phyloP scores from a whole-genome alignment of 129 eudicot species.

The Flaveria trinervia region DNA sequence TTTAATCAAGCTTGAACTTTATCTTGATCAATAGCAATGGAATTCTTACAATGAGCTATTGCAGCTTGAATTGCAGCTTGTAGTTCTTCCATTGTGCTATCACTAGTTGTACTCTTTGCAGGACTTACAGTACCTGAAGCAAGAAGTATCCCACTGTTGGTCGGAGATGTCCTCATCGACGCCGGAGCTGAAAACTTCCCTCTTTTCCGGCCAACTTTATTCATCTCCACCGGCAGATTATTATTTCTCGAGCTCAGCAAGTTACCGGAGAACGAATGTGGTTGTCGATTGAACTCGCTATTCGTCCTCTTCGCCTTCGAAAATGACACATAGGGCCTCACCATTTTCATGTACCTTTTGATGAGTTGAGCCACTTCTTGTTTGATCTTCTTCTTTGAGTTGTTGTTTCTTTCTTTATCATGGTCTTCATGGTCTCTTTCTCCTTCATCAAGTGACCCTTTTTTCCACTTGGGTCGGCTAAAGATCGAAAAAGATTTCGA shows the following conservation, averaged over 20 bases:
- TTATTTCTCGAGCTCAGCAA: conserved; percentile 39
- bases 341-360: conserved; percentile 76
- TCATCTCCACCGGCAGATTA: conserved; percentile 31
- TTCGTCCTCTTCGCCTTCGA: conserved; percentile 38
- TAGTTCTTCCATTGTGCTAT: conserved; percentile 89
- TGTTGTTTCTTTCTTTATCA: conserved; percentile 23
- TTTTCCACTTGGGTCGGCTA: conserved; percentile 53
- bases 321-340: conserved; percentile 59
- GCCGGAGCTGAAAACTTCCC: conserved; percentile 84
- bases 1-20: conserved; percentile 36
- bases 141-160: conserved; percentile 69
- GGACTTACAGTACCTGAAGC: conserved; percentile 42
- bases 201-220: conserved; percentile 53
- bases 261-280: conserved; percentile 63
- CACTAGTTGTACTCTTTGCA: conserved; percentile 48
- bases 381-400: conserved; percentile 53
- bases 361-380: conserved; percentile 58
- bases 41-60: conserved; percentile 94
- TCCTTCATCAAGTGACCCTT: conserved; percentile 31
- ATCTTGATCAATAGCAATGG: conserved; percentile 62
- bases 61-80: conserved; percentile 98
- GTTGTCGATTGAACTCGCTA: conserved; percentile 33
- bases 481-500: conserved; percentile 78
- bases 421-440: conserved; percentile 33
- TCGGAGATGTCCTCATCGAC: conserved; percentile 75